A percentile compares a stretch with the other conserved stretches of the same genome.
Conservation (phyloP, 306 rosid species). For the Corylus avellana region DNA sequence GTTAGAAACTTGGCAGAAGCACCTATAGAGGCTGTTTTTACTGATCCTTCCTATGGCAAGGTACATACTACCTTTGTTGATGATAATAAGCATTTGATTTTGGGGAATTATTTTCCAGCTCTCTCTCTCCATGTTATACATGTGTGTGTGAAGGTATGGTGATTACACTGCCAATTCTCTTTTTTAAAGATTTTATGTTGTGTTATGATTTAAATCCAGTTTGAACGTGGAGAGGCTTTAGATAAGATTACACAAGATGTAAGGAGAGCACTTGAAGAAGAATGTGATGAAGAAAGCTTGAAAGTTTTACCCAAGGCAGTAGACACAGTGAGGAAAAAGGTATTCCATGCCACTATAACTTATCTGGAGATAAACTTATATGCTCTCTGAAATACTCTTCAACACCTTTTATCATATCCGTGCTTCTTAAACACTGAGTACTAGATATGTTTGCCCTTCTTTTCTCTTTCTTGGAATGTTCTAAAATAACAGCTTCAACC, state of each 20-base stretch:
- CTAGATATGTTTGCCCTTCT: neutral
- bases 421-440: neutral
- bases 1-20: slow-evolving; percentile 68
- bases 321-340: slow-evolving; percentile 93
- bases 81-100: slow-evolving; percentile 10
- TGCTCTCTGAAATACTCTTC: neutral
- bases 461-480: slow-evolving; percentile 2
- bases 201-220: slow-evolving; percentile 48
- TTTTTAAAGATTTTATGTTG: slow-evolving; percentile 13
- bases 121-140: neutral
- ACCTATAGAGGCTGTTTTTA: slow-evolving; percentile 80
- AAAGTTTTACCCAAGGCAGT: slow-evolving; percentile 77
- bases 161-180: neutral
- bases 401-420: neutral
- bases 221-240: slow-evolving; percentile 95
- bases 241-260: slow-evolving; percentile 83
- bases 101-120: neutral
- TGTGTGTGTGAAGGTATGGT: slow-evolving; percentile 3
- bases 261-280: slow-evolving; percentile 72
- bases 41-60: slow-evolving; percentile 94
- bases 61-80: slow-evolving; percentile 33
- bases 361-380: slow-evolving; percentile 13
- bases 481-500: neutral
- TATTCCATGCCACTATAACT: slow-evolving; percentile 33
- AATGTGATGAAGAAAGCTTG: slow-evolving; percentile 87